A percentile compares a stretch with the other conserved stretches of the same genome.
These are phyloP conservation scores for Amanita thiersii DNA, from an alignment of 768 basidiomycete genomes.

Conservation along the genomic window DNA sequence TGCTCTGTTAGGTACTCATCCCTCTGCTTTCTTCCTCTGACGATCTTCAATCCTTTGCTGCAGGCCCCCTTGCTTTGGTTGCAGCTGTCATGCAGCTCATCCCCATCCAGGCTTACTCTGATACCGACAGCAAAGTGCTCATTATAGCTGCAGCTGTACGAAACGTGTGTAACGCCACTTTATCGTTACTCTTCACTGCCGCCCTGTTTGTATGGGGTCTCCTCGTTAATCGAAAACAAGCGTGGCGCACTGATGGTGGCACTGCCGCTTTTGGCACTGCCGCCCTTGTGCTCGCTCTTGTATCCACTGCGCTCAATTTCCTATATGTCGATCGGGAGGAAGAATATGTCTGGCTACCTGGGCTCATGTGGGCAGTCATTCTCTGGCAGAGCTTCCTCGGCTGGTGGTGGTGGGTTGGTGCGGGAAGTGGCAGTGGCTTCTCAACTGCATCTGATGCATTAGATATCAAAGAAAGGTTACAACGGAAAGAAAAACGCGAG, in stretches of 20 bases:
- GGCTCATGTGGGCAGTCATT: slow-evolving; percentile 83
- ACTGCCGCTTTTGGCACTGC: slow-evolving; percentile 90
- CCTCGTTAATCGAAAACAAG: slow-evolving; percentile 79
- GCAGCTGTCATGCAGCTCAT: slow-evolving; percentile 82
- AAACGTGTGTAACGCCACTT: slow-evolving; percentile 93
- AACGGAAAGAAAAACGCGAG: slow-evolving; percentile 46
- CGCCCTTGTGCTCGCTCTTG: slow-evolving; percentile 73
- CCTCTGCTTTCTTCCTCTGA: neutral
- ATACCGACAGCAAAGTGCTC: slow-evolving; percentile 22
- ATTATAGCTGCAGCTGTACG: slow-evolving; percentile 66
- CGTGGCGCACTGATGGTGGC: slow-evolving; percentile 96
- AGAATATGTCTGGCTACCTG: slow-evolving; percentile 87
- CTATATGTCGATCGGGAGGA: slow-evolving; percentile 79
- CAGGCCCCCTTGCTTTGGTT: slow-evolving; percentile 78
- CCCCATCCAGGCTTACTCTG: slow-evolving; percentile 41
- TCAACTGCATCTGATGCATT: slow-evolving; percentile 39
- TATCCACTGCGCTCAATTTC: slow-evolving; percentile 82
- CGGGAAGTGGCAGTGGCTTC: slow-evolving; percentile 63
- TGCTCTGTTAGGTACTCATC: slow-evolving; percentile 61
- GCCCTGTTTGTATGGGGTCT: slow-evolving; percentile 92
- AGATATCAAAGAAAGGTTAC: slow-evolving; percentile 60
- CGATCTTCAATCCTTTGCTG: neutral
- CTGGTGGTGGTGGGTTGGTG: slow-evolving; percentile 99
- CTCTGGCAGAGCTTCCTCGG: slow-evolving; percentile 97
- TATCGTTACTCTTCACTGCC: slow-evolving; percentile 89